Percentiles rank a stretch among this genome's conserved stretches.
phyloP scores from a whole-genome alignment of 192 early-diverging fungal genomes.

The Backusella luteola region DNA sequence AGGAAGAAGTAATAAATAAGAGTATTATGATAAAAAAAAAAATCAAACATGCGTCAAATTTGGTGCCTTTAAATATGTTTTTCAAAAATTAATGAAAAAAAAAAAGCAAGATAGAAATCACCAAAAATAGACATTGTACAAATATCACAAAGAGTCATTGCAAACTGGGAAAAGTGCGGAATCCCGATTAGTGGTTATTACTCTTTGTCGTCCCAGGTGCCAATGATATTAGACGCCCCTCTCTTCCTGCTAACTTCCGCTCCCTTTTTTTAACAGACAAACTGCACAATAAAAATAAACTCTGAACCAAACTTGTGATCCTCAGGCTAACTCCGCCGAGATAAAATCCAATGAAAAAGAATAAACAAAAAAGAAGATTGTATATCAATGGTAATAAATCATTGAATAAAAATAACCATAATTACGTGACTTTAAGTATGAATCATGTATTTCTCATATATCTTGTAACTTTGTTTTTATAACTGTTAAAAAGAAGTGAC shows the following conservation, averaged over 20 bases:
- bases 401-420: background rate
- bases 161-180: conserved; percentile 4
- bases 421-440: background rate
- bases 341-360: background rate
- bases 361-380: background rate
- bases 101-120: background rate
- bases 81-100: background rate
- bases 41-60: background rate
- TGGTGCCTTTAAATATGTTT: background rate
- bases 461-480: background rate
- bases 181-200: background rate
- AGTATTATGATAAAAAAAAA: background rate
- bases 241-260: background rate
- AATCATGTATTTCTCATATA: background rate
- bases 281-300: background rate
- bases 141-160: background rate
- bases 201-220: background rate
- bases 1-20: background rate
- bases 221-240: background rate
- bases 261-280: background rate
- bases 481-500: background rate
- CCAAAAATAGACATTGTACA: background rate
- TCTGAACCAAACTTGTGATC: background rate
- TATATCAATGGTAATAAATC: background rate
- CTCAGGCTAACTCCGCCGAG: background rate